These are phyloP conservation scores for Conticribra weissflogii DNA, from an alignment of 108 stramenopile genomes.

Conservation along the genomic window DNA sequence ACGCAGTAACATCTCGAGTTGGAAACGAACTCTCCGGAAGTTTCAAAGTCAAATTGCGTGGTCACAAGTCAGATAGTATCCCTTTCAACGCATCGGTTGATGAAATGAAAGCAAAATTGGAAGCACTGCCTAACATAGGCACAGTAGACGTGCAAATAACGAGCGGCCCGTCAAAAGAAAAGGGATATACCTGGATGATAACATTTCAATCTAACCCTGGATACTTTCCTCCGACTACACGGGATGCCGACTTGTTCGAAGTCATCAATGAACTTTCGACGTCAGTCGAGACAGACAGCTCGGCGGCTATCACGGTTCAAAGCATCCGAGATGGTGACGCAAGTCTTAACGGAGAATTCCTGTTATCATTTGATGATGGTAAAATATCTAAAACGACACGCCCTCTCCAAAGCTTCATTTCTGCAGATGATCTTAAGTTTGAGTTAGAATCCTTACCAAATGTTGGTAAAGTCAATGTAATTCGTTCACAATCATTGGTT, in stretches of 20 bases:
- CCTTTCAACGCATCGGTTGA: conserved; percentile 83
- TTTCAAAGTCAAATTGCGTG: conserved; percentile 68
- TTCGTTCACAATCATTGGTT: conserved; percentile 42
- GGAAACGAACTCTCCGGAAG: conserved; percentile 75
- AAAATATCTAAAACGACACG: conserved; percentile 40
- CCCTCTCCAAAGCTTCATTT: conserved; percentile 59
- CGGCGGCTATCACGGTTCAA: conserved; percentile 22
- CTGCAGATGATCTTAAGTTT: conserved; percentile 58
- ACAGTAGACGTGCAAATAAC: conserved; percentile 66
- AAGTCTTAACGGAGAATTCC: conserved; percentile 63
- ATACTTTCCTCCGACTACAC: conserved; percentile 72
- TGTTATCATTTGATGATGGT: conserved; percentile 50
- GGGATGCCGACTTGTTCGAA: conserved; percentile 56
- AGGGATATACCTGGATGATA: conserved; percentile 81
- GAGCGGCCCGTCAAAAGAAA: conserved; percentile 57
- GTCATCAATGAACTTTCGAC: conserved; percentile 42
- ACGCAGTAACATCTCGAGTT: conserved; percentile 38
- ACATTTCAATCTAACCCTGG: conserved; percentile 83
- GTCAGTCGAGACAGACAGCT: conserved; percentile 28
- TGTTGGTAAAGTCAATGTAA: conserved; percentile 69
- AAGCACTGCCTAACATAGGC: conserved; percentile 81
- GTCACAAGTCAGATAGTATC: conserved; percentile 64
- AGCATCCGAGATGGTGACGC: conserved; percentile 28
- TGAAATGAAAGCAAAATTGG: conserved; percentile 61
- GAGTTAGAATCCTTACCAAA: conserved; percentile 64